A percentile compares a stretch with the other conserved stretches of the same genome.
phyloP scores from a whole-genome alignment of 176 grass and related monocot species.

The Calamus simplicifolius region DNA sequence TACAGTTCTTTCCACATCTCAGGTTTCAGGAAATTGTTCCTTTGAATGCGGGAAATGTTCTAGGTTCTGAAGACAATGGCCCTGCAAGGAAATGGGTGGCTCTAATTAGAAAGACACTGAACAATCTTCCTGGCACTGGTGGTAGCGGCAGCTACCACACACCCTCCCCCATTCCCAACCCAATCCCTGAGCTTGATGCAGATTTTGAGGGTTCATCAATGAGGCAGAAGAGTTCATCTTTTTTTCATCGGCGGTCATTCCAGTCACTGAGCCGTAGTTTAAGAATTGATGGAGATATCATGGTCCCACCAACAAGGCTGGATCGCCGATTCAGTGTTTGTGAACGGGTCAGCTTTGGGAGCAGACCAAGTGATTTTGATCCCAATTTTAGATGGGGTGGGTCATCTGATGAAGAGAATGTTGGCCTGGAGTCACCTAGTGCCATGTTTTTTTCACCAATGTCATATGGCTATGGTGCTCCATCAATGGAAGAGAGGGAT shows the following conservation, averaged over 20 bases:
- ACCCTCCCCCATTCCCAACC: constrained; percentile 69
- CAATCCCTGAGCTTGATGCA: constrained; percentile 64
- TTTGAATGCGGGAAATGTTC: constrained; percentile 96
- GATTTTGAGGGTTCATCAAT: constrained; percentile 78
- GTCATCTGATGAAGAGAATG: constrained; percentile 50
- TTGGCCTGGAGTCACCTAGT: constrained; percentile 27
- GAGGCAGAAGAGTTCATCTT: constrained; percentile 40
- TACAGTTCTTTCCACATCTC: neutral
- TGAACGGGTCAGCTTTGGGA: constrained; percentile 44
- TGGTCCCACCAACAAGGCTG: constrained; percentile 40
- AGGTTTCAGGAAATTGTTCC: constrained; percentile 99
- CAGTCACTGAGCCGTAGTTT: constrained; percentile 71
- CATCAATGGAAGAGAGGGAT: constrained; percentile 41
- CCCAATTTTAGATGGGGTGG: constrained; percentile 39
- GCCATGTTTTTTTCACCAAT: constrained; percentile 35
- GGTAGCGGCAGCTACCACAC: constrained; percentile 40
- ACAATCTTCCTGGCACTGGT: constrained; percentile 47
- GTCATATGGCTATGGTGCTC: constrained; percentile 39
- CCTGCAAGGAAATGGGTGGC: constrained; percentile 88
- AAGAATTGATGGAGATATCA: constrained; percentile 51
- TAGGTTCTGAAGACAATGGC: constrained; percentile 80
- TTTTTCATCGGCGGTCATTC: constrained; percentile 77
- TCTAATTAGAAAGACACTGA: constrained; percentile 71
- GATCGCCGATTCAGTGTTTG: constrained; percentile 85
- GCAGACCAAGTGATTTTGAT: constrained; percentile 66